Evolutionary conservation across 106 monocot genomes (phyloP).

Genomic region (Dioscorea alata): DNA sequence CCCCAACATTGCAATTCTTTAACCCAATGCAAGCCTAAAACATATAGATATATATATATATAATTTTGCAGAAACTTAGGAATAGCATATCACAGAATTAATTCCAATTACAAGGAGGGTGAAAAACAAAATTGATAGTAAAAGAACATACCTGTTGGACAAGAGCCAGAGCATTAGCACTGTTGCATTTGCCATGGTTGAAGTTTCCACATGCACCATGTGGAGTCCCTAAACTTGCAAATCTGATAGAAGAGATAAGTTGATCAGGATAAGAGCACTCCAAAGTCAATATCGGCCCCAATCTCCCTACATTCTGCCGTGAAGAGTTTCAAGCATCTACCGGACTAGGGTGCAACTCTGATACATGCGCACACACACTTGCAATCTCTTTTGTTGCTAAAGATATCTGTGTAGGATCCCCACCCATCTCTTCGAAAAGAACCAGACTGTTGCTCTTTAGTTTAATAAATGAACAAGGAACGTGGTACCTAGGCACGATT

Average conservation of each 20-base stretch:
- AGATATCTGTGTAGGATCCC: slow-evolving; percentile 74
- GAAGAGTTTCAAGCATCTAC: slow-evolving; percentile 23
- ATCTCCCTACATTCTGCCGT: slow-evolving; percentile 4
- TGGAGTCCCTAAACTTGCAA: slow-evolving; percentile 92
- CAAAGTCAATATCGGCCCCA: slow-evolving; percentile 36
- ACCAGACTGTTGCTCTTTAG: slow-evolving; percentile 50
- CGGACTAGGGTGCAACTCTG: slow-evolving; percentile 63
- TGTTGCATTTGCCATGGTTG: slow-evolving; percentile 69
- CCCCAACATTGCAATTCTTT: slow-evolving; percentile 48
- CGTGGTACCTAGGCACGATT: slow-evolving; percentile 58
- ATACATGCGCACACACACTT: slow-evolving; percentile 74
- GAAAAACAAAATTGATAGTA: background rate
- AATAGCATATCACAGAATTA: background rate
- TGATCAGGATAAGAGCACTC: slow-evolving; percentile 63
- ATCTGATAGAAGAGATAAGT: slow-evolving; percentile 66
- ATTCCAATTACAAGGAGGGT: background rate
- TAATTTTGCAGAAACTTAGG: background rate
- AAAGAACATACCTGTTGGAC: slow-evolving; percentile 49
- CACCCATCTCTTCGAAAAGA: slow-evolving; percentile 87
- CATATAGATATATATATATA: background rate
- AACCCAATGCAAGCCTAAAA: slow-evolving; percentile 74
- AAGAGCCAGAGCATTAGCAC: slow-evolving; percentile 32
- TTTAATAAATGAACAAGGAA: slow-evolving; percentile 73
- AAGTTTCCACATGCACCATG: slow-evolving; percentile 67
- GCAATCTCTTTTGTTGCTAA: slow-evolving; percentile 43